Evolutionary conservation across 768 basidiomycete genomes (phyloP).

Genomic region (Fomitopsis serialis): DNA sequence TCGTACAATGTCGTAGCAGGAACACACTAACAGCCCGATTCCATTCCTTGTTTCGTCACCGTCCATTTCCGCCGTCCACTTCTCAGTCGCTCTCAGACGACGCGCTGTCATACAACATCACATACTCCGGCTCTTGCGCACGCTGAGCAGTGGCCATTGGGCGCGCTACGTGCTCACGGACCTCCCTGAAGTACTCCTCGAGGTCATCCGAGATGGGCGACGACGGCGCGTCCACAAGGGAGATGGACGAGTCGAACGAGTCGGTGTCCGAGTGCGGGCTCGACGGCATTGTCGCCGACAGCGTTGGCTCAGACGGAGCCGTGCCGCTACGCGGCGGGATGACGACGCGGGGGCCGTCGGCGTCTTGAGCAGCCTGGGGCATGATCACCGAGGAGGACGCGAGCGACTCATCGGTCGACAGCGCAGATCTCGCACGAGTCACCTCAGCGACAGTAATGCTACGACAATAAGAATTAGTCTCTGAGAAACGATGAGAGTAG

Average conservation of each 20-base stretch:
- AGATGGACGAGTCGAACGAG: constrained; percentile 44
- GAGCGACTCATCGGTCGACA: constrained; percentile 44
- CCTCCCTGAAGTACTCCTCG: constrained; percentile 55
- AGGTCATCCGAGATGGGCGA: constrained; percentile 33
- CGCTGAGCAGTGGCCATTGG: constrained; percentile 12
- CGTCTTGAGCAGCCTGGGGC: constrained; percentile 37
- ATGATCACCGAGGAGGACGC: constrained; percentile 70
- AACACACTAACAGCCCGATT: neutral
- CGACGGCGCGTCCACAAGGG: constrained; percentile 57
- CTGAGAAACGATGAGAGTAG: too few relatives aligned
- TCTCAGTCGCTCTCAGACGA: constrained; percentile 47
- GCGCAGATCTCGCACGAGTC: constrained; percentile 7
- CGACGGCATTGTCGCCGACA: constrained; percentile 20
- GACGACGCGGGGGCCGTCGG: constrained; percentile 11
- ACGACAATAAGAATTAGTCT: neutral
- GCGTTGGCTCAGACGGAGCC: constrained; percentile 6
- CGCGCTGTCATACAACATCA: constrained; percentile 65
- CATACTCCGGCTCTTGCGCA: constrained; percentile 49
- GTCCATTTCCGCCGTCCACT: neutral
- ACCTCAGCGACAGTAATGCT: constrained; percentile 67
- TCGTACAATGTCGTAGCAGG: neutral
- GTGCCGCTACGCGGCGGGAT: neutral
- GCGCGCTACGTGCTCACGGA: constrained; percentile 34
- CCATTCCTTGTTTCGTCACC: neutral
- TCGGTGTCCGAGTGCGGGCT: constrained; percentile 22